Evolutionary conservation across 371 early-diverging fungal genomes (phyloP), one percentile per base, ranked within the genome.

Genomic region (Haplosporangium sp.): DNA sequence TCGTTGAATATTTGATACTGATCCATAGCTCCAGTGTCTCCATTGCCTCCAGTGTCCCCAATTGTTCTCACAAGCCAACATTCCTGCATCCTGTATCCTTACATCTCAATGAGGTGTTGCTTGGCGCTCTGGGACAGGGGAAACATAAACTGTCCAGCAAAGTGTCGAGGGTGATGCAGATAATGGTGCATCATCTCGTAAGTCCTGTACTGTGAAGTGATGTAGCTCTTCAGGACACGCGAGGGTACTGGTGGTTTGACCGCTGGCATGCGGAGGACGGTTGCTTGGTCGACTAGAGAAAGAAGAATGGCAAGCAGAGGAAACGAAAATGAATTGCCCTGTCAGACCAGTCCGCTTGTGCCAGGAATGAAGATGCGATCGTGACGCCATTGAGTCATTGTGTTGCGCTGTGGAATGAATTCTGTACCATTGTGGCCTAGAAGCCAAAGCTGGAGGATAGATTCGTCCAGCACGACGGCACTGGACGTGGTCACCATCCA

Each of bases 161-260:
- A 82, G 50, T 79, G 69, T 2, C 82, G 65, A 4, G 83, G 83
- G 50, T 81, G 76, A 57, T 82, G 83, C n/a, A 82, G 59, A 61
- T 73, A 82, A 41, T 76, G 82, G 36, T 82, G 82, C 68, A 82
- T 75, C 73, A 82, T 60, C 46, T 79, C 83, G 45, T 77, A 82
- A 21, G 68, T 73, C 42, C 83, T 68, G 65, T 77, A 82, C 56
- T 82, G 83, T 11, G 79, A 72, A 1, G 73, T 69, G 54, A 82
- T 72, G 59, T 82, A 75, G 59, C 69, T 72, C 47, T 70, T 70
- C 45, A 81, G 72, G 29, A 81, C 81, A 51, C 72, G 75, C 50
- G 61, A 43, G 12, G 77, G 54, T 18, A 72, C 81, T 0, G 76
- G 62, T 14, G 73, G 69, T 47, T 71, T 72, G 55, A 72, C 68